Conservation (phyloP, 2,329 filamentous ascomycete genomes). For the Aspergillus brasiliensis region DNA sequence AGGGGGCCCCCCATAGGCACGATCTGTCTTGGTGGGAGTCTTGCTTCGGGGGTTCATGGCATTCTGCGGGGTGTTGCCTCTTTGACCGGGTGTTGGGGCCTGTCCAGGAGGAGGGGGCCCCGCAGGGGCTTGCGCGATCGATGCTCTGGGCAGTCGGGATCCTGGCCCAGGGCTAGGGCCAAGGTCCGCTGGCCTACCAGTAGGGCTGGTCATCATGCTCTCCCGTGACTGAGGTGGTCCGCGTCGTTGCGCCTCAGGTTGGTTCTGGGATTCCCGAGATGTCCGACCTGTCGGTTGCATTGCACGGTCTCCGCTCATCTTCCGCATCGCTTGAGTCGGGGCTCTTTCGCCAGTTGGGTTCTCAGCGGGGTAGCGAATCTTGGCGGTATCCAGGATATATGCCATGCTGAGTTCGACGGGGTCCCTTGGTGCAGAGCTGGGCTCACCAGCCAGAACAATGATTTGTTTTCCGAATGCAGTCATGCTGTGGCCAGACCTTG, state of each 20-base stretch:
- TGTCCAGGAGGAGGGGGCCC: slow-evolving; percentile 68
- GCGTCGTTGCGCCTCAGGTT: slow-evolving; percentile 40
- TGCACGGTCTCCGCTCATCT: slow-evolving; percentile 50
- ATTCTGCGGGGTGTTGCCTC: slow-evolving; percentile 45
- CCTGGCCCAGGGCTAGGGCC: slow-evolving; percentile 43
- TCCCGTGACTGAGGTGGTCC: slow-evolving; percentile 48
- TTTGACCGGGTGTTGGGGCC: slow-evolving; percentile 61
- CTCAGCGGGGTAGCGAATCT: slow-evolving; percentile 94
- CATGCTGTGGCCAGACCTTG: slow-evolving; percentile 96
- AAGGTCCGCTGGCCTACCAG: slow-evolving; percentile 30
- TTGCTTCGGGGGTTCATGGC: slow-evolving; percentile 46
- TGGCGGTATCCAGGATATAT: slow-evolving; percentile 90
- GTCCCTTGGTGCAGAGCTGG: slow-evolving; percentile 80
- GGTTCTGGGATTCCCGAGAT: slow-evolving; percentile 46
- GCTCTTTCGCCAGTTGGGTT: slow-evolving; percentile 46
- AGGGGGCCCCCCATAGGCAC: slow-evolving; percentile 45
- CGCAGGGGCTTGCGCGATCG: slow-evolving; percentile 60
- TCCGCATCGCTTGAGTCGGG: slow-evolving; percentile 40
- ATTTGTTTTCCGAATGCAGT: slow-evolving; percentile 91
- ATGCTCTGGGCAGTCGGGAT: slow-evolving; percentile 63
- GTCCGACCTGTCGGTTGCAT: slow-evolving; percentile 43
- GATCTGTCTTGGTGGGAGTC: slow-evolving; percentile 54
- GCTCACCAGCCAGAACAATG: slow-evolving; percentile 89
- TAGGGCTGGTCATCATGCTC: slow-evolving; percentile 38
- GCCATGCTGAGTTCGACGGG: slow-evolving; percentile 83